Percentiles rank a stretch among this genome's conserved stretches.
These are phyloP conservation scores for Platismatia glauca DNA, from an alignment of 495 filamentous ascomycete genomes.

Conservation along the genomic window DNA sequence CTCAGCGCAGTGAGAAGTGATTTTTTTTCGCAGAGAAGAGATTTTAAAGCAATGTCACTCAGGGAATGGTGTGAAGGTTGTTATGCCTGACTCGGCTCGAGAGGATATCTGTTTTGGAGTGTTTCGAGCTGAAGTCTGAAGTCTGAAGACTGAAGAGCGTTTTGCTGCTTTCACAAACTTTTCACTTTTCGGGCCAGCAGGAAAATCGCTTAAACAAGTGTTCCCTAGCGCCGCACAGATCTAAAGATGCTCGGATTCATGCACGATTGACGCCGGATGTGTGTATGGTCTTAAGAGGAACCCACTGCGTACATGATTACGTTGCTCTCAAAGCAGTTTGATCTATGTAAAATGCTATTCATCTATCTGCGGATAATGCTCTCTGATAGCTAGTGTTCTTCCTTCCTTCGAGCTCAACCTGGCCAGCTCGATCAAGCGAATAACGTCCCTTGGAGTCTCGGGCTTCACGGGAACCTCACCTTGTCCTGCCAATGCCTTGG, in stretches of 20 bases:
- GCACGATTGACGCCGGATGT: too few relatives aligned
- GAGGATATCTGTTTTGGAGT: background rate
- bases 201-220: background rate
- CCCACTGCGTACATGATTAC: too few relatives aligned
- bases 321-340: background rate
- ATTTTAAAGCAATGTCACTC: background rate
- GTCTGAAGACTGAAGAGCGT: background rate
- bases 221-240: background rate
- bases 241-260: too few relatives aligned
- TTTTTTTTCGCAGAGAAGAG: background rate
- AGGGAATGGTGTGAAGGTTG: background rate
- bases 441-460: constrained; percentile 58
- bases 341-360: background rate
- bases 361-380: constrained; percentile 3
- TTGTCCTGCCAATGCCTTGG: constrained; percentile 52
- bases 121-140: too few relatives aligned
- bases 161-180: background rate
- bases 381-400: constrained; percentile 46
- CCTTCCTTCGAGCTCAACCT: constrained; percentile 57
- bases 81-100: background rate
- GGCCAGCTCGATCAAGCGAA: constrained; percentile 66
- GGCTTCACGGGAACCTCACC: constrained; percentile 64
- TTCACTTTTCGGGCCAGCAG: background rate
- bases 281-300: background rate
- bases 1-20: background rate